Conservation (phyloP, 805 yeast species). For the Ogataea pini region DNA sequence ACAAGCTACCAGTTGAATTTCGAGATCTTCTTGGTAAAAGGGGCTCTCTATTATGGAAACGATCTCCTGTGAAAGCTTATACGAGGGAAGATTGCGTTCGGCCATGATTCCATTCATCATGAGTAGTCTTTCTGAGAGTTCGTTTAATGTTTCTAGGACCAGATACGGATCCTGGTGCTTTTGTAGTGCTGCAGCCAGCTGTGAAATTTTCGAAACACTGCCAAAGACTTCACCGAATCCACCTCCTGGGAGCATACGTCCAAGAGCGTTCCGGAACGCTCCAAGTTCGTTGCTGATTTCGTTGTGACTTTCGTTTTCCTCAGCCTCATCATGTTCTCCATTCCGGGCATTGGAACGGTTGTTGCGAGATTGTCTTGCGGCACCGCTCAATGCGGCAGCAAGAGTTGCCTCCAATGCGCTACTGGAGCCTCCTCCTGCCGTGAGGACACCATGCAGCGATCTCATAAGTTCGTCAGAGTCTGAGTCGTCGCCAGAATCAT, state of each 20-base stretch:
- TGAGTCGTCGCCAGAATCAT: constrained; percentile 12
- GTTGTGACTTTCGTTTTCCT: constrained; percentile 25
- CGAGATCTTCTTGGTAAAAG: constrained; percentile 60
- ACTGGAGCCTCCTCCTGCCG: constrained; percentile 9
- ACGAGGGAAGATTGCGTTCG: constrained; percentile 64
- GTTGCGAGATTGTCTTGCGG: constrained; percentile 6
- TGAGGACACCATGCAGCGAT: constrained; percentile 18
- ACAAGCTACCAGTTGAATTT: constrained; percentile 80
- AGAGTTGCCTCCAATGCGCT: constrained; percentile 10
- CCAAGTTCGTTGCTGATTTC: constrained; percentile 18
- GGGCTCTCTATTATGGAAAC: constrained; percentile 62
- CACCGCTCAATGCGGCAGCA: constrained; percentile 15
- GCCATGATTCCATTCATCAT: constrained; percentile 65
- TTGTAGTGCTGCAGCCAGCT: constrained; percentile 39
- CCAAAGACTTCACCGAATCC: constrained; percentile 33
- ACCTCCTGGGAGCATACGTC: constrained; percentile 32
- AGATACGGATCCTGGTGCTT: constrained; percentile 58
- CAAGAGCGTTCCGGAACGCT: constrained; percentile 28
- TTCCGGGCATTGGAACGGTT: constrained; percentile 10
- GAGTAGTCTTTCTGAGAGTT: constrained; percentile 60
- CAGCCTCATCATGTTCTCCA: constrained; percentile 23
- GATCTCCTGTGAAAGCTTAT: constrained; percentile 52
- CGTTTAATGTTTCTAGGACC: constrained; percentile 63
- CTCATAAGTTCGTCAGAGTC: constrained; percentile 25
- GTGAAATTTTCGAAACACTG: constrained; percentile 24